Conservation (phyloP, 768 basidiomycete species). For the Amanita phalloides region DNA sequence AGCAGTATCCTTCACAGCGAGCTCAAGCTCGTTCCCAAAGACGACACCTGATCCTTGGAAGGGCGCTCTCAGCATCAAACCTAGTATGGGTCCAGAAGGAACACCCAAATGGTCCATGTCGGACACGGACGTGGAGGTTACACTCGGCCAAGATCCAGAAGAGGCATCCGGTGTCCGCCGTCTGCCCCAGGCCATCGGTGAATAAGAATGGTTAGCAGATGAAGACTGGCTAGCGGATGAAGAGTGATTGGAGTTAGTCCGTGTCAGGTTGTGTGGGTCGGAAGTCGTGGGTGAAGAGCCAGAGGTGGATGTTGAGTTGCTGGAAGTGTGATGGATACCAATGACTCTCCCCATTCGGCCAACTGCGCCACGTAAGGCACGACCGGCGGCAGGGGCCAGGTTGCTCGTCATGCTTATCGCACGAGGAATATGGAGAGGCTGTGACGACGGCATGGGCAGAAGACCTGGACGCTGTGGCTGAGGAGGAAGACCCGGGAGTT, state of each 20-base stretch:
- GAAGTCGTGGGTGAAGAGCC: slow-evolving; percentile 40
- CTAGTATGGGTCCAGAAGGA: slow-evolving; percentile 39
- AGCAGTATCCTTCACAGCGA: slow-evolving; percentile 19
- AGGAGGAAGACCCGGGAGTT: slow-evolving; percentile 12
- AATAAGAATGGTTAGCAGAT: slow-evolving; percentile 2
- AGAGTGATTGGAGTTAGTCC: slow-evolving; percentile 30
- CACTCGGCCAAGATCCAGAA: slow-evolving; percentile 45
- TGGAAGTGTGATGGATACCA: slow-evolving; percentile 27
- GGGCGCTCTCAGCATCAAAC: slow-evolving; percentile 46
- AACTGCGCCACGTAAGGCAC: slow-evolving; percentile 60
- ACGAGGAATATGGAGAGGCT: slow-evolving; percentile 15
- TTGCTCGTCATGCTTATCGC: slow-evolving; percentile 63
- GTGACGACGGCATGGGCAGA: slow-evolving; percentile 15
- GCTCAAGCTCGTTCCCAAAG: slow-evolving; percentile 51
- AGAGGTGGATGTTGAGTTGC: slow-evolving; percentile 20
- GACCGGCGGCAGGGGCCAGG: slow-evolving; percentile 61
- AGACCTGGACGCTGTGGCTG: slow-evolving; percentile 14
- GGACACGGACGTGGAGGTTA: slow-evolving; percentile 31
- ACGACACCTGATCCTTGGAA: slow-evolving; percentile 42
- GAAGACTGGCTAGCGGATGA: slow-evolving; percentile 13
- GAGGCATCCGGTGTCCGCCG: slow-evolving; percentile 50
- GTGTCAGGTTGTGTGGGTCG: slow-evolving; percentile 14
- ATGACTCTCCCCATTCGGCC: slow-evolving; percentile 54
- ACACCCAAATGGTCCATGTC: slow-evolving; percentile 34
- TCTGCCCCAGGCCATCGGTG: slow-evolving; percentile 20